Base-by-base conservation (phyloP, 768 basidiomycete genomes). In the Suillus alpinus region DNA sequence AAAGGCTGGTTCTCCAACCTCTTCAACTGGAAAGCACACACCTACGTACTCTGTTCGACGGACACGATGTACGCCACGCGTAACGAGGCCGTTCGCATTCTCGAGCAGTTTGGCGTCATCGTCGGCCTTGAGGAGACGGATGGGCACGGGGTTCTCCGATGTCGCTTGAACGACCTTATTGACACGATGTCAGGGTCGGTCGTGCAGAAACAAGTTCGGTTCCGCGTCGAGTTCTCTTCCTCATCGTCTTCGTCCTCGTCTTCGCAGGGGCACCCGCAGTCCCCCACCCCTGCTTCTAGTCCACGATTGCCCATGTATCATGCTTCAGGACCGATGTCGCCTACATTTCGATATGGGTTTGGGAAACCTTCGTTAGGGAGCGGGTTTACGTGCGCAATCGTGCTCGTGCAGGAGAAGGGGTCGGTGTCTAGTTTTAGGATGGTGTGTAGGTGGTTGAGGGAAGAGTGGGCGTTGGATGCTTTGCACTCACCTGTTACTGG, bases 1-100 rank as follows among this genome's bases (percentile, higher is more conserved):
- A 91, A 89, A 70, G 91, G 89, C 37, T 97, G 95, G 95, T 95
- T 98, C 75, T 92, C 93, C 23, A 96, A 91, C 66, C 78, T 98
- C 34, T 98, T 98, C 80, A 91, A 87, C 73, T 97, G 94, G 91
- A 94, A 91, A 69, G 79, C 81, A 36, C 83, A 85, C 58, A 75
- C 80, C 26, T 80, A 75, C 68, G 71, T 75, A 62, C 73, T 86
- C 32, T 88, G 86, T 69, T 91, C 89, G 4, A 65, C 74, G 16
- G 80, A 84, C 59, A 81, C 84, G 60, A 67, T 86, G 46, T 73
- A 74, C 16, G 79, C 81, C 39, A 95, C 94, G 6, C 83, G 91
- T 12, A 71, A 80, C 37, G 86, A 89, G 65, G 81, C 86, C 55
- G 77, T 81, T 16, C 78, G 86, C 5, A 76, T 95, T 50, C 83